Base-by-base conservation (phyloP, 139 green algal species). In the Pleodorina starrii region DNA sequence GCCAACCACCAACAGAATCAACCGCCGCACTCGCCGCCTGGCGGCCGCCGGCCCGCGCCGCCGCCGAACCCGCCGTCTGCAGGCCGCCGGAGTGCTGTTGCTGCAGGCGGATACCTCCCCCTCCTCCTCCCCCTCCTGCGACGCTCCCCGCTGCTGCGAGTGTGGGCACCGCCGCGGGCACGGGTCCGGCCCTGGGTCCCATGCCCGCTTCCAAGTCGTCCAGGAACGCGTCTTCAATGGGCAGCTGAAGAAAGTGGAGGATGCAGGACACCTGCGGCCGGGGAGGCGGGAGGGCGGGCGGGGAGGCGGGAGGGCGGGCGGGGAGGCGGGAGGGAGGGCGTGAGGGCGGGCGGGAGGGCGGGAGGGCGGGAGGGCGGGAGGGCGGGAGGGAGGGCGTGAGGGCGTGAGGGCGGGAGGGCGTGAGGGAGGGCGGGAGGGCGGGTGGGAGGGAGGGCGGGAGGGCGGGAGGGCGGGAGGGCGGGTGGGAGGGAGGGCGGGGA, bases 161-260 rank as follows among this genome's bases (percentile, higher is more conserved):
- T 11, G 89, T 50, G 29, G 75, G 43, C 32, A 36, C 25, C 14
- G 77, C n/a, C 1, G 60, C 43, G 42, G 89, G 42, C 69, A 73
- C 32, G 36, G 32, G 66, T 48, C 81, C 54, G 27, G 85, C 60
- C 3, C 43, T 36, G 17, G 71, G 36, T 19, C 44, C 71, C 40
- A 23, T 35, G 40, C 72, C 84, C 43, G 88, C 76, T 82, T 93
- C 90, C 44, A 98, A 79, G 60, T 97, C 91, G 3, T 97, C 93
- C 44, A 98, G 75, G 43, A 98, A 95, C 5, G 91, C 69, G 54
- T 99, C 98, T 77, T 99, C 97, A 0, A 99, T 98, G 32, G 97
- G 96, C 89, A 99, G 86, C 90, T 92, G 87, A 79, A 99, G 81
- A 87, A 99, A 99, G 89, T 96, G 96, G 43, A 94, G 79, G 38